phyloP scores from a whole-genome alignment of 148 eudicot genomes.

The Agrostemma githago region DNA sequence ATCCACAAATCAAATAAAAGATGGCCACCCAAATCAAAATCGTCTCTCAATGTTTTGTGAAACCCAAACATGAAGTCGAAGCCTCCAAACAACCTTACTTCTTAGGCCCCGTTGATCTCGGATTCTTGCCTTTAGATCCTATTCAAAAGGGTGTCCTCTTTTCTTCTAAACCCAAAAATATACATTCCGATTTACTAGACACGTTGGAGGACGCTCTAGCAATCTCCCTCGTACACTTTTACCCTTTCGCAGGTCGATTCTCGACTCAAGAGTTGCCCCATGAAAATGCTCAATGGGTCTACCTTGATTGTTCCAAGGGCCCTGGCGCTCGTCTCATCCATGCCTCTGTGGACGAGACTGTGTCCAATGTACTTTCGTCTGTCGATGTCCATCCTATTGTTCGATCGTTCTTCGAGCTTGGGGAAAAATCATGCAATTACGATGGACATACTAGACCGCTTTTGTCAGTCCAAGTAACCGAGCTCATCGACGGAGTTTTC shows the following conservation, averaged over 20 bases:
- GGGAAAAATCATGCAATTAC: constrained; percentile 25
- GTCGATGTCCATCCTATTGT: constrained; percentile 15
- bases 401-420: constrained; percentile 27
- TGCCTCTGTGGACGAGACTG: constrained; percentile 12
- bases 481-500: constrained; percentile 18
- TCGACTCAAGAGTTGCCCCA: background rate
- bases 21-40: constrained; percentile 4
- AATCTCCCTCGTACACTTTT: constrained; percentile 5
- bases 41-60: constrained; percentile 24
- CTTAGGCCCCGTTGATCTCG: background rate
- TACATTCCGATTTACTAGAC: background rate
- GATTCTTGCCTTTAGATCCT: background rate
- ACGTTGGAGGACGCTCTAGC: background rate
- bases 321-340: constrained; percentile 42
- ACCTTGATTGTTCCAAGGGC: constrained; percentile 31
- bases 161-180: background rate
- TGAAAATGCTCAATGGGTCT: constrained; percentile 9
- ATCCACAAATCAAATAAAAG: background rate
- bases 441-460: constrained; percentile 42
- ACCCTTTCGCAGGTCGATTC: constrained; percentile 17
- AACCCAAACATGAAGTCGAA: constrained; percentile 13
- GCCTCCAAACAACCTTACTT: background rate
- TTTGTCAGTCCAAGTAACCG: constrained; percentile 37
- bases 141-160: constrained; percentile 24
- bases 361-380: constrained; percentile 23